Conservation (phyloP, 768 basidiomycete species). For the Harrya chromipes region DNA sequence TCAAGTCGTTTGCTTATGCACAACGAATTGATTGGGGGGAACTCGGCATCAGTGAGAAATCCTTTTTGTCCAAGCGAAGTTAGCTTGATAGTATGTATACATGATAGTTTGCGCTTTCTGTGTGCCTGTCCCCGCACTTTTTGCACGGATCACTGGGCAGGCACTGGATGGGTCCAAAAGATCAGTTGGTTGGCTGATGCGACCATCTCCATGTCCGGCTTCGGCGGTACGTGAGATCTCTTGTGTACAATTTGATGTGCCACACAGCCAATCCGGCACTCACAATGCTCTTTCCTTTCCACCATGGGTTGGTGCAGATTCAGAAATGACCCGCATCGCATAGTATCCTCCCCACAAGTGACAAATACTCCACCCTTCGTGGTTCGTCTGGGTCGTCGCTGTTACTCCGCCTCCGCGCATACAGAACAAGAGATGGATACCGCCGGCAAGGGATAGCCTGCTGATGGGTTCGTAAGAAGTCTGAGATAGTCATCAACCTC, state of each 20-base stretch:
- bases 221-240: slow-evolving; percentile 56
- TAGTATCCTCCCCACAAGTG: slow-evolving; percentile 73
- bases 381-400: no score
- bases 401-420: no score
- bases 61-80: not conserved
- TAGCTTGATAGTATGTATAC: slow-evolving; percentile 6
- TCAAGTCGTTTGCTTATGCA: slow-evolving; percentile 52
- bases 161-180: slow-evolving; percentile 70
- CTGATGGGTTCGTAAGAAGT: slow-evolving; percentile 27
- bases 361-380: slow-evolving; percentile 79
- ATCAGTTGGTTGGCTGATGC: slow-evolving; percentile 79
- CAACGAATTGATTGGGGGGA: slow-evolving; percentile 68
- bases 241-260: slow-evolving; percentile 4
- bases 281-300: slow-evolving; percentile 67
- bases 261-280: slow-evolving; percentile 73
- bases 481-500: slow-evolving; percentile 11
- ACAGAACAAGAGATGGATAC: no score
- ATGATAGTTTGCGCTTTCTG: slow-evolving; percentile 75
- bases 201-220: slow-evolving; percentile 69
- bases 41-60: slow-evolving; percentile 46
- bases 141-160: slow-evolving; percentile 57
- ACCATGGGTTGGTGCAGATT: slow-evolving; percentile 83
- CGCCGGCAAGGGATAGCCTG: no score
- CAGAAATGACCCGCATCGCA: slow-evolving; percentile 73
- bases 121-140: slow-evolving; percentile 58